A percentile compares a stretch with the other conserved stretches of the same genome.
These are phyloP conservation scores for Aegilops tauschii DNA, from an alignment of 176 grass and related monocot species.

Conservation along the genomic window DNA sequence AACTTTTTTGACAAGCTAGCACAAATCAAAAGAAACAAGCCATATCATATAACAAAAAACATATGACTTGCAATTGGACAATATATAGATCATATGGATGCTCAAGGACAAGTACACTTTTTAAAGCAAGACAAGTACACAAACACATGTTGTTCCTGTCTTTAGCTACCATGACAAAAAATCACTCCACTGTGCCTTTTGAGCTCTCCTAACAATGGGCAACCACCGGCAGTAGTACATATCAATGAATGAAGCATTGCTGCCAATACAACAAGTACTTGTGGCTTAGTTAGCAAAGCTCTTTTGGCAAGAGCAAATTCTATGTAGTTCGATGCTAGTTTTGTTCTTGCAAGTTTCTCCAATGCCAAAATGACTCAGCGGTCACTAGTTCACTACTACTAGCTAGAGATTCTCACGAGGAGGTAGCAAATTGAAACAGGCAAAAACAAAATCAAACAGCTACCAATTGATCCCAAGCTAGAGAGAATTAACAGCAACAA, in stretches of 20 bases:
- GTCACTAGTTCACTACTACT: neutral
- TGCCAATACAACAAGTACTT: neutral
- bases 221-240: conserved; percentile 1
- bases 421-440: neutral
- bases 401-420: conserved; percentile 5
- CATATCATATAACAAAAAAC: neutral
- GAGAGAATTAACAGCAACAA: conserved; percentile 21
- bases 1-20: neutral
- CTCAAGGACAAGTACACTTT: conserved; percentile 12
- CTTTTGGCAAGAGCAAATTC: conserved; percentile 35
- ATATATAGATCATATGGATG: neutral
- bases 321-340: conserved; percentile 12
- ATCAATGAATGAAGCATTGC: conserved; percentile 19
- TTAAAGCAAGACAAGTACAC: conserved; percentile 4
- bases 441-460: neutral
- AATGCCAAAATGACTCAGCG: neutral
- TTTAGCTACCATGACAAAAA: conserved; percentile 37
- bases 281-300: conserved; percentile 15
- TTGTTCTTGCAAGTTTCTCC: conserved; percentile 28
- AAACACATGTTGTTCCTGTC: conserved; percentile 3
- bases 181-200: conserved; percentile 14
- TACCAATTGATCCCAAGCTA: conserved; percentile 26
- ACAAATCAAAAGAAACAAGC: neutral
- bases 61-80: neutral
- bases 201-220: conserved; percentile 20